phyloP scores from a whole-genome alignment of 2,329 filamentous ascomycete species.

The Colletotrichum aenigma region DNA sequence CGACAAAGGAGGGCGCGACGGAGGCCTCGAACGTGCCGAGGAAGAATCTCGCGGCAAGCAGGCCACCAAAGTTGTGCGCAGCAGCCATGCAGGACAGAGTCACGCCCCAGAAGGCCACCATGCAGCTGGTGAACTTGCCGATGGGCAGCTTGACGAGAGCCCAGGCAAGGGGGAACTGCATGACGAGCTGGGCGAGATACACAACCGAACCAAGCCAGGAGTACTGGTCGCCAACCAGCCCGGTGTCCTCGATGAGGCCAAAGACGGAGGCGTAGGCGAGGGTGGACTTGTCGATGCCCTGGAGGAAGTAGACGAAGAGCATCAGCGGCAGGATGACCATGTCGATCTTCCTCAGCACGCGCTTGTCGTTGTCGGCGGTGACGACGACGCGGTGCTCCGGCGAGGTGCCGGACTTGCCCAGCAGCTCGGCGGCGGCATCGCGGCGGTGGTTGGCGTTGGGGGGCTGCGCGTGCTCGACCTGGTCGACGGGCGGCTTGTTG shows the following conservation, averaged over 20 bases:
- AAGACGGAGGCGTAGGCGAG: slow-evolving; percentile 64
- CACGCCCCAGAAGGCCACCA: slow-evolving; percentile 59
- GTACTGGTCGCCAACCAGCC: slow-evolving; percentile 59
- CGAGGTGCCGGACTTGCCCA: slow-evolving; percentile 35
- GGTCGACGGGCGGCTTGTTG: slow-evolving; percentile 6
- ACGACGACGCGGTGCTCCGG: slow-evolving; percentile 30
- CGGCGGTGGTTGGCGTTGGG: slow-evolving; percentile 25
- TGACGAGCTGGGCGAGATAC: slow-evolving; percentile 63
- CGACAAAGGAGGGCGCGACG: slow-evolving; percentile 51
- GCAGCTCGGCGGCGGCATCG: slow-evolving; percentile 50
- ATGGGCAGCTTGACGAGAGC: slow-evolving; percentile 58
- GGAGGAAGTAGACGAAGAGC: slow-evolving; percentile 66
- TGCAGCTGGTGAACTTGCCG: slow-evolving; percentile 56
- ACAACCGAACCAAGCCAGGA: slow-evolving; percentile 68
- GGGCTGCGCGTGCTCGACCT: slow-evolving; percentile 4
- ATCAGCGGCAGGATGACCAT: slow-evolving; percentile 48
- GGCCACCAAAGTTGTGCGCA: slow-evolving; percentile 48
- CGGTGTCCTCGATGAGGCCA: slow-evolving; percentile 62
- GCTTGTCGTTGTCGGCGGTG: slow-evolving; percentile 35
- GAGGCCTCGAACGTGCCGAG: slow-evolving; percentile 52
- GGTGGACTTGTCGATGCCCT: slow-evolving; percentile 37
- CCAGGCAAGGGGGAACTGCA: slow-evolving; percentile 59
- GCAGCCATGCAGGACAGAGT: slow-evolving; percentile 55
- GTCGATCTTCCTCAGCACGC: slow-evolving; percentile 43
- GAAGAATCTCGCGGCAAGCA: slow-evolving; percentile 49